Base-by-base conservation (phyloP, 176 grass and related monocot genomes). In the Phragmites australis region DNA sequence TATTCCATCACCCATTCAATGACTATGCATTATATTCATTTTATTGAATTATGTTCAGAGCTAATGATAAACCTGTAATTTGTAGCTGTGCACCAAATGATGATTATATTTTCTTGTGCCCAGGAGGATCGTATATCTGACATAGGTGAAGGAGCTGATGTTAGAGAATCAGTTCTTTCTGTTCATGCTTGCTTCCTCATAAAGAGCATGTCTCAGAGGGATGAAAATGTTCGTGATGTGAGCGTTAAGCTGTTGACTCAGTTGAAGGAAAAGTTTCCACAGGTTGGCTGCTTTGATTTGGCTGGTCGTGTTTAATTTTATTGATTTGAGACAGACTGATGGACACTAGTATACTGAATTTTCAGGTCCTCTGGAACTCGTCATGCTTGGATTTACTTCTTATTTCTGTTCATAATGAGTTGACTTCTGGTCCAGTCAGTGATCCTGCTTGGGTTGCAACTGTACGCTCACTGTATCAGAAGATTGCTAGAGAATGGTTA, bases 391-490 rank as follows among this genome's bases (percentile, higher is more conserved):
- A 98, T 87, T 84, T 94, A 78, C 92, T 98, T 89, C 83, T 98
- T 80, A 89, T 94, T 89, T 98, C 96, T 77, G 90, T 94, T 82
- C 96, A 98, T 81, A 94, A 93, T 75, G 96, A 98, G 55, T 89
- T 98, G 81, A 91, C 89, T 78, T 93, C 90, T 87, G 87, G 88
- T 70, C 96, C 93, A 66, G 96, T 98, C 78, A 94, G 93, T 16
- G 96, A 98, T 87, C 96, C 96, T 93, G 96, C 92, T 77, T 98
- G 92, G 96, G 83, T 98, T 78, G 96, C 96, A 48, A 98, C 90
- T 82, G 75, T 98, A 16, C 92, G 96, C 42, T 91, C 88, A 54
- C 86, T 98, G 9, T 98, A 98, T 92, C 96, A 98, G 76, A 98
- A 93, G 85, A 94, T 90, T 85, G 84, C 96, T 50, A 91, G 96